Conservation (phyloP, 306 rosid genomes). For the Fragaria nilgerrensis region DNA sequence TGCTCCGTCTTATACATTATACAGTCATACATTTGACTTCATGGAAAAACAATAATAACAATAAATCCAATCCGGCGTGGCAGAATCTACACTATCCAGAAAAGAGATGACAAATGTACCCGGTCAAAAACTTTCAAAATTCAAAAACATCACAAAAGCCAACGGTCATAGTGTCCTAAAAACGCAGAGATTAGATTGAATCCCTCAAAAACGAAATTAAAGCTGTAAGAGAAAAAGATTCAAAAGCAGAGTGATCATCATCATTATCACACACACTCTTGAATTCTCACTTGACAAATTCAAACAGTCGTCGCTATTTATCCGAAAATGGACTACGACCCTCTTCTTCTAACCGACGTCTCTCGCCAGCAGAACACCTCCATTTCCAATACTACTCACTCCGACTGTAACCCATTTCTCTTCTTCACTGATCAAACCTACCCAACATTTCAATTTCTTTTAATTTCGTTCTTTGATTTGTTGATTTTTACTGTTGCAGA, state of each 20-base stretch:
- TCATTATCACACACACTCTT: conserved; percentile 1
- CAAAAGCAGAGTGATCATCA: conserved; percentile 1
- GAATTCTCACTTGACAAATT: conserved; percentile 19
- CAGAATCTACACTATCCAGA: neutral
- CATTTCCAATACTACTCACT: neutral
- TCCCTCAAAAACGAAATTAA: conserved; percentile 24
- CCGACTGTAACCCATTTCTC: conserved; percentile 30
- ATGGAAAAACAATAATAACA: neutral
- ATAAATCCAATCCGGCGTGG: conserved; percentile 13
- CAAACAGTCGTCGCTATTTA: conserved; percentile 18
- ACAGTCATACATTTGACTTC: neutral
- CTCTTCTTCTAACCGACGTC: conserved; percentile 62
- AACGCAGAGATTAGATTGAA: conserved; percentile 20
- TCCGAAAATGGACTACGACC: conserved; percentile 33
- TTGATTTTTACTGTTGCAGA: conserved; percentile 24
- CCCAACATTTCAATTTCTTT: neutral
- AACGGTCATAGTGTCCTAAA: conserved; percentile 44
- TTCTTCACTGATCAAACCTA: neutral
- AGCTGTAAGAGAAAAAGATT: conserved; percentile 7
- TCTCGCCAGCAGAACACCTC: conserved; percentile 37
- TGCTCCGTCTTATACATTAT: neutral
- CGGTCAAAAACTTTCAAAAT: conserved; percentile 53
- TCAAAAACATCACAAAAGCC: conserved; percentile 24
- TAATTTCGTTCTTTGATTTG: conserved; percentile 30
- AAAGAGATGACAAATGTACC: conserved; percentile 18